phyloP scores from a whole-genome alignment of 257 asterid genomes.

The Penstemon davidsonii region DNA sequence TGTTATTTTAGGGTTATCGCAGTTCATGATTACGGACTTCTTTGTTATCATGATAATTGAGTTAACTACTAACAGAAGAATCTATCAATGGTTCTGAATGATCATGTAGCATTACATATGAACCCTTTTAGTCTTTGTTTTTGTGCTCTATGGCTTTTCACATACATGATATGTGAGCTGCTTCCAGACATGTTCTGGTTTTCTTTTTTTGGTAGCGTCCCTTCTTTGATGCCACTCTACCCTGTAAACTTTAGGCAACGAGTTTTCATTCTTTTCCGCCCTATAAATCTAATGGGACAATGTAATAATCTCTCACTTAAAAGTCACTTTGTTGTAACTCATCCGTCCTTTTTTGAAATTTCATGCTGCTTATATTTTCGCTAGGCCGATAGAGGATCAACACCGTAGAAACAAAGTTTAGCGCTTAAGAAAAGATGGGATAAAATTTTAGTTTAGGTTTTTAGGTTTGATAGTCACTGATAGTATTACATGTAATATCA shows the following conservation, averaged over 20 bases:
- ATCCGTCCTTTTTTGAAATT: too few relatives aligned
- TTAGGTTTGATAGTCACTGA: too few relatives aligned
- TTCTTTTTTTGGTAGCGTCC: background rate
- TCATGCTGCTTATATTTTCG: too few relatives aligned
- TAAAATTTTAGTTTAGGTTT: too few relatives aligned
- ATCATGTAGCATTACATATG: background rate
- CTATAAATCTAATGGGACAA: background rate
- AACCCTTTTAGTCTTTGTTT: background rate
- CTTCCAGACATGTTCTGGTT: background rate
- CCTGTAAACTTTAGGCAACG: background rate
- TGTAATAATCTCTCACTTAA: background rate
- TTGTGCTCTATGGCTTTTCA: background rate
- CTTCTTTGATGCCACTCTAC: background rate
- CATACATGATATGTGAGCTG: background rate
- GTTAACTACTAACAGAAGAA: background rate
- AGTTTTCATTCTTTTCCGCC: too few relatives aligned
- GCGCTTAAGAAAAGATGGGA: too few relatives aligned
- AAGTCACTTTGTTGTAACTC: too few relatives aligned
- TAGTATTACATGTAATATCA: too few relatives aligned
- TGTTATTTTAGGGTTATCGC: background rate
- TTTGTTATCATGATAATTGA: too few relatives aligned
- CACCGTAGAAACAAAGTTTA: too few relatives aligned
- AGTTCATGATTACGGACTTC: background rate
- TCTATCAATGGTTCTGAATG: background rate
- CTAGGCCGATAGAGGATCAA: too few relatives aligned